Conservation (phyloP, 352 stramenopile species). For the Phytophthora pinifolia region DNA sequence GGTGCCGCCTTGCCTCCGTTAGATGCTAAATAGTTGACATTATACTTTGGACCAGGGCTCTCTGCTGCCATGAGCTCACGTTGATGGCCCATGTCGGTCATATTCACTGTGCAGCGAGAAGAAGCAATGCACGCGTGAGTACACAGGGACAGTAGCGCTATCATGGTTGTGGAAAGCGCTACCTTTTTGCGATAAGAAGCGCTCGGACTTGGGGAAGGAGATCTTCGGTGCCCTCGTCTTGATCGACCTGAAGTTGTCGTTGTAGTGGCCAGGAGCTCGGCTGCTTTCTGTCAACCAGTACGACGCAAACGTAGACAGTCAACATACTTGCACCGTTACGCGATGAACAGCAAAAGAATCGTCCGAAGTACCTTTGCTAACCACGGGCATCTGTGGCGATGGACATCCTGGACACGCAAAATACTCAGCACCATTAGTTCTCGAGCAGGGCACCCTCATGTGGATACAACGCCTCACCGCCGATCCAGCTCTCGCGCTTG, state of each 20-base stretch:
- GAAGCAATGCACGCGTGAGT: too few relatives aligned
- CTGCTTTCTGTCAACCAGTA: conserved; percentile 42
- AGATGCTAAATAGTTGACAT: conserved; percentile 52
- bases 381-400: conserved; percentile 53
- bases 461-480: conserved; percentile 28
- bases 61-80: conserved; percentile 74
- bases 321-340: too few relatives aligned
- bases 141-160: too few relatives aligned
- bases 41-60: conserved; percentile 86
- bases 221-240: conserved; percentile 64
- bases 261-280: conserved; percentile 66
- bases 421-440: conserved; percentile 5
- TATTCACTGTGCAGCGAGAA: conserved; percentile 44
- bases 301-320: background rate
- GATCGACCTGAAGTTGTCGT: conserved; percentile 65
- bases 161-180: background rate
- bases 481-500: conserved; percentile 85
- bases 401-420: conserved; percentile 30
- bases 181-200: conserved; percentile 86
- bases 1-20: conserved; percentile 57
- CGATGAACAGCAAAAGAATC: background rate
- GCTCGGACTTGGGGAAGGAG: conserved; percentile 76
- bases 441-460: background rate
- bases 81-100: conserved; percentile 63
- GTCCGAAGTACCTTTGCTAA: conserved; percentile 49